Conservation (phyloP, 108 stramenopile species). For the Fistulifera solaris region DNA sequence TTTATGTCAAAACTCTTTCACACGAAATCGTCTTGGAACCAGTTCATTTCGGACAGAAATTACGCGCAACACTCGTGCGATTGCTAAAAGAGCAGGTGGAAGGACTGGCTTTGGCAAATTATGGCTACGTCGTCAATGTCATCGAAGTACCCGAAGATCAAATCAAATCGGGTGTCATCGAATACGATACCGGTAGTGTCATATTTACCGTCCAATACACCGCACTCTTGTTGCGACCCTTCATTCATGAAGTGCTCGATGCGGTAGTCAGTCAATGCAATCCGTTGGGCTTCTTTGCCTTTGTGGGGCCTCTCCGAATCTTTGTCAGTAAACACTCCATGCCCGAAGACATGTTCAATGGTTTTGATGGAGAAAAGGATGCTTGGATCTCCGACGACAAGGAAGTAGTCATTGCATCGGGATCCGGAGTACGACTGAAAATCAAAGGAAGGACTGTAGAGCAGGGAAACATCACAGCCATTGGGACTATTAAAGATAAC, state of each 20-base stretch:
- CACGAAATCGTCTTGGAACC: constrained; percentile 83
- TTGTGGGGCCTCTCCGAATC: constrained; percentile 82
- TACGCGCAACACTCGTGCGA: constrained; percentile 73
- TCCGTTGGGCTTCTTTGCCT: constrained; percentile 87
- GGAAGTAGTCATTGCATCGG: constrained; percentile 82
- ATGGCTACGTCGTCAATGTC: constrained; percentile 90
- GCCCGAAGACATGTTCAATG: constrained; percentile 91
- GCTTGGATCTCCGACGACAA: constrained; percentile 94
- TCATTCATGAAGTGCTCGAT: constrained; percentile 89
- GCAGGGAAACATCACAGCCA: constrained; percentile 85
- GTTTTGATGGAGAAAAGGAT: constrained; percentile 84
- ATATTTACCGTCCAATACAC: constrained; percentile 85
- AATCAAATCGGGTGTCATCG: constrained; percentile 86
- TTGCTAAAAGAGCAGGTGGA: constrained; percentile 85
- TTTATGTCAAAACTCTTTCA: constrained; percentile 83
- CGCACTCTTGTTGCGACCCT: constrained; percentile 80
- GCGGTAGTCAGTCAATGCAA: constrained; percentile 84
- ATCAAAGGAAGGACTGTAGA: constrained; percentile 90
- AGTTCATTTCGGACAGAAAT: constrained; percentile 79
- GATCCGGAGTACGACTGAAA: constrained; percentile 83
- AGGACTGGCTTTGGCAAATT: constrained; percentile 84
- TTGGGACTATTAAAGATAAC: constrained; percentile 92
- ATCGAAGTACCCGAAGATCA: constrained; percentile 89
- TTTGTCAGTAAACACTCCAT: constrained; percentile 92
- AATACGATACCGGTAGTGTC: constrained; percentile 88